Evolutionary conservation across 257 asterid species (phyloP), one percentile per base, ranked within the genome.

Genomic region (Jasminum sambac): DNA sequence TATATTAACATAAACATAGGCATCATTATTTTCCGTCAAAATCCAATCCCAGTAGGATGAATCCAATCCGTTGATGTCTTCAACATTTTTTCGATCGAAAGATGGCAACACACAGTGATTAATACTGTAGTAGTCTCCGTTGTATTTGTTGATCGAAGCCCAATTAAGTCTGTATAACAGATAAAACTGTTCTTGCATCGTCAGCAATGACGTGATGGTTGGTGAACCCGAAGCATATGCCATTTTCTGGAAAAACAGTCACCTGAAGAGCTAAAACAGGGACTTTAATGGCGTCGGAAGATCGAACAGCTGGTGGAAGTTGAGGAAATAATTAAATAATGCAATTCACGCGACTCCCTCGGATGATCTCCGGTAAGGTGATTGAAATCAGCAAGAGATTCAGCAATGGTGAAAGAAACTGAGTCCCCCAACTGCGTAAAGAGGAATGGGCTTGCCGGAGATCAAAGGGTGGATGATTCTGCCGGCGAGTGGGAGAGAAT

Each of bases 181-280:
- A 30, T 4, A 30, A 30, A 30, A 30, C 36, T 4, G 4, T 30
- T 1, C 36, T 30, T 30, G 36, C 36, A 30, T 30, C 36, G 4
- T 30, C 36, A 30, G 63, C 78, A 38, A 38, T 50, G 0, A 5
- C 66, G 6, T 79, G 84, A 50, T 72, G 67, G 17, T 46, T 39
- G 0, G 76, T 72, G 8, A 64, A 8, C 12, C 80, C 78, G 23
- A 75, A 26, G 17, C 69, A 38, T 5, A 75, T 2, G 7, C 84
- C 84, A 9, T 5, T 1, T 26, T 65, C 64, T 3, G 73, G 73
- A 26, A 79, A 79, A 9, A 76, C 7, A 2, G 78, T 75, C 5
- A 79, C 78, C 44, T 72, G 73, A 41, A 79, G 19, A 11, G 84
- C 68, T 1, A 75, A 34, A 12, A 67, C 12, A 1, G 72, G 73